Conservation (phyloP, 306 rosid genomes). For the Inga laurina region DNA sequence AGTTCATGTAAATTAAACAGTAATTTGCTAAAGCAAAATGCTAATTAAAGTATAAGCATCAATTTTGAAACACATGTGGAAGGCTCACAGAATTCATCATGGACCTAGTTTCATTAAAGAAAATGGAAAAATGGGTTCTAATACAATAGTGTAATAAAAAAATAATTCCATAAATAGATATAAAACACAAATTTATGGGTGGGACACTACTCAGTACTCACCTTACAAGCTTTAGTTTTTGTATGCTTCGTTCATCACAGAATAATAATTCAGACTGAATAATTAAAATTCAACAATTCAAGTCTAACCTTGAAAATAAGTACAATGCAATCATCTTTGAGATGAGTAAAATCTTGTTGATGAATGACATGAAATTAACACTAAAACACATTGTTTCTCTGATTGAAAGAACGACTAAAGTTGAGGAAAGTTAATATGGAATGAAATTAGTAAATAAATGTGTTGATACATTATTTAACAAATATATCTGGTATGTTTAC, state of each 20-base stretch:
- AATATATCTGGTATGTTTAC: neutral
- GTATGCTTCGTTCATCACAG: neutral
- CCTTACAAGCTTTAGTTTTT: neutral
- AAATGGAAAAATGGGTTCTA: neutral
- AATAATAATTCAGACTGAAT: neutral
- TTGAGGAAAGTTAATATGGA: neutral
- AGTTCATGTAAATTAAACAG: slow-evolving; percentile 22
- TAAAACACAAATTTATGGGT: neutral
- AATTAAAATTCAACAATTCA: neutral
- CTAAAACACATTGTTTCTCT: neutral
- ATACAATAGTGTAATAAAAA: neutral
- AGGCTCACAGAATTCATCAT: neutral
- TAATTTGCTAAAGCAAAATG: neutral
- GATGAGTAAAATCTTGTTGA: neutral
- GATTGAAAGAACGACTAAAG: slow-evolving; percentile 16
- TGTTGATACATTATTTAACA: neutral
- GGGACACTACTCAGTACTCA: neutral
- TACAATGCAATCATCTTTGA: neutral
- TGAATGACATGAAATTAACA: neutral
- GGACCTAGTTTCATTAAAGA: neutral
- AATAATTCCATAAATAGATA: neutral
- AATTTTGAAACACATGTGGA: slow-evolving; percentile 15
- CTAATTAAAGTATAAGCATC: neutral
- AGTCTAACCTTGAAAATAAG: too few relatives aligned
- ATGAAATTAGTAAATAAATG: neutral